Conservation (phyloP, 768 basidiomycete genomes). For the Tylopilus sp. region DNA sequence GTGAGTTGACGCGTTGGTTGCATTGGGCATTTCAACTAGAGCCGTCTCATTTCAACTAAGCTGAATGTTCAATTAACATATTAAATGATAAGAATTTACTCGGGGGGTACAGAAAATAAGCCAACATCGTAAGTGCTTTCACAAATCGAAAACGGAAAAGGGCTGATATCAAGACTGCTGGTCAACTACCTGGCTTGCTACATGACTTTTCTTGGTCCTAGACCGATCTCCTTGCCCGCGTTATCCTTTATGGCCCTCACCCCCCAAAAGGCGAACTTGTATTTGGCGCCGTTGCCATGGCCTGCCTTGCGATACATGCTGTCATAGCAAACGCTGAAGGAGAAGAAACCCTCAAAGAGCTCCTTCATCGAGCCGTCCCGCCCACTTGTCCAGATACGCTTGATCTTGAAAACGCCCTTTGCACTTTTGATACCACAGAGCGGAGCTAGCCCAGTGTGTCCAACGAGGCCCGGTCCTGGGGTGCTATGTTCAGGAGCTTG, state of each 20-base stretch:
- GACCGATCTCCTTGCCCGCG: constrained; percentile 33
- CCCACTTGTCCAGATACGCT: constrained; percentile 32
- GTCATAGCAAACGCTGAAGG: constrained; percentile 35
- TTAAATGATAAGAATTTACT: too few species aligned
- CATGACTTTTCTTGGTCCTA: constrained; percentile 24
- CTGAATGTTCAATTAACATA: too few species aligned
- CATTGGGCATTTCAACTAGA: too few species aligned
- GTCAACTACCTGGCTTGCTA: neutral
- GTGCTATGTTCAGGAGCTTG: constrained; percentile 19
- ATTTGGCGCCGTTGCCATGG: constrained; percentile 31
- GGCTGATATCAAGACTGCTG: neutral
- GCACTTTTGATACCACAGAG: constrained; percentile 34
- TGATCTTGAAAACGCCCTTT: constrained; percentile 35
- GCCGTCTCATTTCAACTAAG: too few species aligned
- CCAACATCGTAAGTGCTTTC: neutral
- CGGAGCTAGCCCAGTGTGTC: constrained; percentile 20
- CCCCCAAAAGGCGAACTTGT: constrained; percentile 36
- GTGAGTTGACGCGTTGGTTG: too few species aligned
- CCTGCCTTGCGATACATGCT: constrained; percentile 34
- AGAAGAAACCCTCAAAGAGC: constrained; percentile 39
- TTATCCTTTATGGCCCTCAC: constrained; percentile 35
- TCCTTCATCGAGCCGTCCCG: constrained; percentile 25
- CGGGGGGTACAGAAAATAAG: neutral
- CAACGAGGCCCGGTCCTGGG: constrained; percentile 28
- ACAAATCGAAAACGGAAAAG: neutral